A percentile compares a stretch with the other conserved stretches of the same genome.
These are phyloP conservation scores for Mallotus japonicus DNA, from an alignment of 441 rosid species.

Conservation along the genomic window DNA sequence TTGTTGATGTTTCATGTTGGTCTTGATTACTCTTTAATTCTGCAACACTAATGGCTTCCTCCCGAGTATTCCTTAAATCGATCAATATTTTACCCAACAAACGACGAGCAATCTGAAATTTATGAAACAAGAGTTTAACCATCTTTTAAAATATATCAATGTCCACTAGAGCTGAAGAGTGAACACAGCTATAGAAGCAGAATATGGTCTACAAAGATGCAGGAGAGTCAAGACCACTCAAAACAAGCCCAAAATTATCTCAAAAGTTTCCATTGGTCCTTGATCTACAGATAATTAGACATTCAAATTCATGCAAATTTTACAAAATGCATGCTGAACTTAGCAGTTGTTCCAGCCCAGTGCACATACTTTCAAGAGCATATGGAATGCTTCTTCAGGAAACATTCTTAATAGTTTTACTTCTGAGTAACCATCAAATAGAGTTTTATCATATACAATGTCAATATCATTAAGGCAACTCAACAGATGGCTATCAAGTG, in stretches of 20 bases:
- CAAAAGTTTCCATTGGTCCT: neutral
- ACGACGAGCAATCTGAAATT: slow-evolving; percentile 85
- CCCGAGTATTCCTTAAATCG: slow-evolving; percentile 92
- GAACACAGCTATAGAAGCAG: neutral
- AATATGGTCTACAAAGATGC: neutral
- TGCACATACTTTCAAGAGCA: neutral
- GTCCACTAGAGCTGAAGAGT: neutral
- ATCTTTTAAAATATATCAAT: slow-evolving; percentile 5
- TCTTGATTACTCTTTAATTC: slow-evolving; percentile 84
- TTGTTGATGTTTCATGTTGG: slow-evolving; percentile 38
- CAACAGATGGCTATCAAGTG: neutral
- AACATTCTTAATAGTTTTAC: neutral
- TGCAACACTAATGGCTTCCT: slow-evolving; percentile 92
- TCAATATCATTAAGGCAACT: neutral
- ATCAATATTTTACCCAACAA: slow-evolving; percentile 95
- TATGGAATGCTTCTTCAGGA: slow-evolving; percentile 2
- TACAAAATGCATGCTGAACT: neutral
- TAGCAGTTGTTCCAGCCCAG: neutral
- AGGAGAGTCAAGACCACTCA: slow-evolving; percentile 6
- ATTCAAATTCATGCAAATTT: neutral
- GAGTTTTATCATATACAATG: slow-evolving; percentile 10
- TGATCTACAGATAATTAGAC: neutral
- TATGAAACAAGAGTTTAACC: slow-evolving; percentile 2
- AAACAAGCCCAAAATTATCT: neutral
- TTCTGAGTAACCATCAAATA: neutral